A percentile compares a stretch with the other conserved stretches of the same genome.
phyloP scores from a whole-genome alignment of 148 eudicot species.

The Rhododendron henanense region DNA sequence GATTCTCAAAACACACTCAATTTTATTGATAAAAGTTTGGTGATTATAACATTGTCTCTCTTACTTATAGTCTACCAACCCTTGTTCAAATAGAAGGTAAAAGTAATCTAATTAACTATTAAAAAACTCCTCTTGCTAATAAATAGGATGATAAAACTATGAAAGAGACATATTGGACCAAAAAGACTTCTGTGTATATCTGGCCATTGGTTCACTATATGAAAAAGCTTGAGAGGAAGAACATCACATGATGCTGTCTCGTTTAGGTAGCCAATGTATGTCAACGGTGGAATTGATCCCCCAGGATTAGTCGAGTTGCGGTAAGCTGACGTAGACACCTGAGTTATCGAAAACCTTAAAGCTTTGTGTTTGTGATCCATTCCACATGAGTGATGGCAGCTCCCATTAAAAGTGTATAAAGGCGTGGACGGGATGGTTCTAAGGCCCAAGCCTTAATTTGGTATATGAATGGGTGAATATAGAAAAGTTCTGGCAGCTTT shows the following conservation, averaged over 20 bases:
- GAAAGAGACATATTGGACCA: not conserved
- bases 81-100: not conserved
- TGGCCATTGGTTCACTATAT: not conserved
- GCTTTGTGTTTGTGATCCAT: not conserved
- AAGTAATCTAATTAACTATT: not conserved
- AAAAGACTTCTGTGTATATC: not conserved
- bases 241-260: not conserved
- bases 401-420: not conserved
- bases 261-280: not conserved
- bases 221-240: not conserved
- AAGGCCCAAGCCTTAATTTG: not conserved
- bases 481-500: not conserved
- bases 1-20: not conserved
- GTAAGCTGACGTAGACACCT: not conserved
- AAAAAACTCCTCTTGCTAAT: not conserved
- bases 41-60: not conserved
- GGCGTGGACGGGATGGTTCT: not conserved
- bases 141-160: not conserved
- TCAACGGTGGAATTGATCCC: not conserved
- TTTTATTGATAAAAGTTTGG: not conserved
- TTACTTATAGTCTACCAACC: not conserved
- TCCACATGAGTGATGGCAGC: not conserved
- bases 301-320: not conserved
- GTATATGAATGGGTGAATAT: not conserved
- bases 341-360: not conserved